Evolutionary conservation across 768 basidiomycete genomes (phyloP).

Genomic region (Phanerochaete carnosa): DNA sequence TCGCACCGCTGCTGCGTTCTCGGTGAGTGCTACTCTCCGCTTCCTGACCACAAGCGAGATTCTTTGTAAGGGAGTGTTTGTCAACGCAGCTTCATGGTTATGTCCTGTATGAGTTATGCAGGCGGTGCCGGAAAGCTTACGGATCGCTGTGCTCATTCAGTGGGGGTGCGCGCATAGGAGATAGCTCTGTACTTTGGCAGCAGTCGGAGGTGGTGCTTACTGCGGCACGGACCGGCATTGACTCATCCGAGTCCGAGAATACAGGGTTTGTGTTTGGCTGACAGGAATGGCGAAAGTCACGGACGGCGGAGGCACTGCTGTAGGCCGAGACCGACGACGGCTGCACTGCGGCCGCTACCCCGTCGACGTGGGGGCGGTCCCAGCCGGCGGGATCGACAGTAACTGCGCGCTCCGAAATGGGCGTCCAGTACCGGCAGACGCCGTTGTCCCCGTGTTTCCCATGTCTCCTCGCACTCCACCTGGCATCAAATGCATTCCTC

Average conservation of each 20-base stretch:
- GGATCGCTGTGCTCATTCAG: neutral
- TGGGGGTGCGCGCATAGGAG: neutral
- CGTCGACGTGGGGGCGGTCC: neutral
- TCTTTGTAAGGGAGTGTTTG: neutral
- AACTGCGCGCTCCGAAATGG: neutral
- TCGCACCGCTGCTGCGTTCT: neutral
- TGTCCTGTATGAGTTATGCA: neutral
- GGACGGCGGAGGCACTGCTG: neutral
- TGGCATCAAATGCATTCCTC: neutral
- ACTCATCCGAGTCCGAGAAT: neutral
- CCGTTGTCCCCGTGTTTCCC: neutral
- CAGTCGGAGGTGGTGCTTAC: neutral
- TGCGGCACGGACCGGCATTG: neutral
- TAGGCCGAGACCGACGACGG: neutral
- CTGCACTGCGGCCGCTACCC: neutral
- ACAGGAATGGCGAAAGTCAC: too few species aligned
- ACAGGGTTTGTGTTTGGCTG: too few species aligned
- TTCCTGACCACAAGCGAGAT: neutral
- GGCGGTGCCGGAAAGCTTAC: neutral
- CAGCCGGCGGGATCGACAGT: neutral
- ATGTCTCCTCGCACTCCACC: neutral
- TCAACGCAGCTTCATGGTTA: neutral
- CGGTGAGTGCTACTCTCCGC: neutral
- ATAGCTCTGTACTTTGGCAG: neutral
- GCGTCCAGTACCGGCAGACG: neutral